Evolutionary conservation across 805 yeast genomes (phyloP), one percentile per base, ranked within the genome.

Genomic region (Zygosaccharomyces pseudorouxii): DNA sequence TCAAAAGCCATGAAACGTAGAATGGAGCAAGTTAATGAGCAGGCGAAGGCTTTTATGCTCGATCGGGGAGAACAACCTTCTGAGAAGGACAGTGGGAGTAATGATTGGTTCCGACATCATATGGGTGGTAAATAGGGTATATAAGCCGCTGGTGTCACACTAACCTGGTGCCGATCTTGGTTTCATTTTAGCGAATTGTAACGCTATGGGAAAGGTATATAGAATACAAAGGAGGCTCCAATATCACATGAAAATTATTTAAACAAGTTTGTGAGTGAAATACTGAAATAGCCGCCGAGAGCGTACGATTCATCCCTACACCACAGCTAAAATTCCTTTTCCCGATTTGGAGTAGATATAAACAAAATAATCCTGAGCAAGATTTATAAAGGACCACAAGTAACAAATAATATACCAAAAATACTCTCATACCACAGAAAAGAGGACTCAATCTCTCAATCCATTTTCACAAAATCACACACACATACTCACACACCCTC

Each of bases 1-100:
- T 74, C 85, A 2, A 85, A 85, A 63, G 70, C 73, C 1, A 78
- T 84, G 84, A 74, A 74, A 48, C 58, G 63, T 14, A 71, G 89
- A 47, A 58, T 81, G 6, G 48, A 51, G 4, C 58, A 55, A 14
- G 64, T 63, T 3, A 55, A 59, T 38, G 51, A 48, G 18, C 58
- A 55, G 45, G 31, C 58, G 9, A 48, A 49, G 7, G 59, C 55
- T 6, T 55, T 45, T 38, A 23, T 56, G 47, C 38, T 44, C 10
- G 37, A 46, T 14, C 16, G 14, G 5, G 44, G 36, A 6, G 25
- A 16, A 16, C 28, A 16, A 6, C 27, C 19, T 5, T 18, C 36
- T 16, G 28, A 28, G 7, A 25, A 4, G 33, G 12, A 18, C 18
- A 16, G 3, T 9, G 25, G 7, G 6, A 41, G 12, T 11, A 7